Base-by-base conservation (phyloP, 257 asterid species). In the Nicotiana tabacum region DNA sequence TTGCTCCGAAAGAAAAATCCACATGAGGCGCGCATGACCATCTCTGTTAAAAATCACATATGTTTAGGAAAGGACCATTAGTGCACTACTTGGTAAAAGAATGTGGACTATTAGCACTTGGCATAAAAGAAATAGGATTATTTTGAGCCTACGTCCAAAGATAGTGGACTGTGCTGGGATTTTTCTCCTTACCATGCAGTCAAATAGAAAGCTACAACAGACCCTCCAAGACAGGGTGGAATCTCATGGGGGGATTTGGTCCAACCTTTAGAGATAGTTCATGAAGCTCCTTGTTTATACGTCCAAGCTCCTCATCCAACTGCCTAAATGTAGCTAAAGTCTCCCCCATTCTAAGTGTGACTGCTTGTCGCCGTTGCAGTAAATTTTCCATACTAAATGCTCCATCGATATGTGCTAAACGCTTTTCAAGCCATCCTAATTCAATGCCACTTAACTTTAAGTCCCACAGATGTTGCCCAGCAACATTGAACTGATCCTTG, bases 391-490 rank as follows among this genome's bases (percentile, higher is more conserved):
- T 84, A 32, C 17, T 58, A n/a, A 57, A 48, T 58, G 62, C 33
- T 79, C 29, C 77, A 55, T 67, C 66, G n/a, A 83, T 83, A 18
- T 51, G 82, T 48, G 46, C 27, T 37, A 84, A 58, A 11, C 77
- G 83, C 3, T n/a, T 48, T 48, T 80, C 86, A 9, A 79, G 72
- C 86, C 86, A 68, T 21, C 69, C 37, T 53, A 69, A 27, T 30
- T 84, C 81, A 69, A 84, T 79, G 66, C 86, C 83, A 18, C 13
- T 79, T 32, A 7, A 30, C 81, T 84, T 84, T 66, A 84, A 35
- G 78, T 84, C 86, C 35, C 21, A 66, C 27, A 84, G 51, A 67
- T 67, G 56, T 46, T 21, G 57, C 82, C 57, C 69, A 46, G 66
- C 80, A 58, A 4, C 62, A 24, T 13, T 68, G 53, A 79, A 81